A percentile compares a stretch with the other conserved stretches of the same genome.
Conservation (phyloP, 31 red algal species). For the Asparagopsis taxiformis region DNA sequence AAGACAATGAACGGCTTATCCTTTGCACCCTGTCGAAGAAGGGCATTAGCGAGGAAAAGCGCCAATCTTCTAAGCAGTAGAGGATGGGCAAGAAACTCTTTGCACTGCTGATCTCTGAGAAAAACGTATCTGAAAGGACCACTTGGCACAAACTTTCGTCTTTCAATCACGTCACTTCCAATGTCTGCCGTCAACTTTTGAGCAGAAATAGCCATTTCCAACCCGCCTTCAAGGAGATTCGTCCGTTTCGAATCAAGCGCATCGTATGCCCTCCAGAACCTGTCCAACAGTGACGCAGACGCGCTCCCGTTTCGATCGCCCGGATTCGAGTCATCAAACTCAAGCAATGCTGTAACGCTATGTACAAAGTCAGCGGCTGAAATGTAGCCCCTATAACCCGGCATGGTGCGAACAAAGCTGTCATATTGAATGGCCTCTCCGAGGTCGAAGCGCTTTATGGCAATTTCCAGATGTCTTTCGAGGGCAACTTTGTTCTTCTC, state of each 20-base stretch:
- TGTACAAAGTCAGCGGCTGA: slow-evolving; percentile 73
- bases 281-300: slow-evolving; percentile 16
- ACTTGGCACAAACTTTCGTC: slow-evolving; percentile 67
- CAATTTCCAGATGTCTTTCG: slow-evolving; percentile 35
- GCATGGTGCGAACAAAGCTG: slow-evolving; percentile 63
- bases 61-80: slow-evolving; percentile 64
- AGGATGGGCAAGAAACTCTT: slow-evolving; percentile 59
- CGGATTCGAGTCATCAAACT: slow-evolving; percentile 58
- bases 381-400: slow-evolving; percentile 67
- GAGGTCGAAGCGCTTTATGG: slow-evolving; percentile 60
- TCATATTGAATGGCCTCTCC: slow-evolving; percentile 64
- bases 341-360: slow-evolving; percentile 56
- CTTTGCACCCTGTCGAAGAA: slow-evolving; percentile 56
- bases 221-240: slow-evolving; percentile 39
- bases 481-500: slow-evolving; percentile 66
- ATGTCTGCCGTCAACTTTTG: slow-evolving; percentile 72
- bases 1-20: slow-evolving; percentile 85
- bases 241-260: slow-evolving; percentile 44
- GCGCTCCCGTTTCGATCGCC: slow-evolving; percentile 12
- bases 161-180: slow-evolving; percentile 74
- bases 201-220: slow-evolving; percentile 60
- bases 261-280: slow-evolving; percentile 89
- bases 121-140: slow-evolving; percentile 89
- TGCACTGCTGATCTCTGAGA: slow-evolving; percentile 71
- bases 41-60: slow-evolving; percentile 59